Evolutionary conservation across 2,329 filamentous ascomycete species (phyloP), one percentile per base, ranked within the genome.

Genomic region (Xylaria digitata): DNA sequence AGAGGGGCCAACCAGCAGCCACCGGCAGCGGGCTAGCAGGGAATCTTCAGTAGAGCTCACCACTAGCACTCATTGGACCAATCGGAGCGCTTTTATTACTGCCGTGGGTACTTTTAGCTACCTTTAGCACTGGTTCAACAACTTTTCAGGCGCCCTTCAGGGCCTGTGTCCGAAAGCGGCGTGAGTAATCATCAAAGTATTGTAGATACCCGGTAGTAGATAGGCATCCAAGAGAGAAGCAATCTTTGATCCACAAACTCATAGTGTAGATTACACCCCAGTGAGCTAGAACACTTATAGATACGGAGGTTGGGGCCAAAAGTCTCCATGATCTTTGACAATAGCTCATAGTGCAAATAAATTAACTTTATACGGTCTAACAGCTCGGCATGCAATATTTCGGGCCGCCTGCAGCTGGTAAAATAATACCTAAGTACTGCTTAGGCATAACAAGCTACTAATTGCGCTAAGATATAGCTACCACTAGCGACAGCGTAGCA

Each of bases 91-190:
- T 15, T 23, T 4, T 32, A 65, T 62, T 67, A 48, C 30, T 53
- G 40, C 55, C 61, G 2, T 26, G 26, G 26, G 5, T 56, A 50
- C 40, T 15, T n/a, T 21, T 50, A 37, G 34, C 34, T 37, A 37
- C 34, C 2, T 37, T 37, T 37, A 19, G 32, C 53, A 19, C 40
- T 43, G 43, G 45, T 46, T n/a, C 55, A 7, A 9, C 6, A 26
- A 43, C 37, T 13, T 54, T 19, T 40, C 34, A 37, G 34, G 34
- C 11, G 11, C 34, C 34, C 34, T 37, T 37, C 34, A 34, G 15
- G 9, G 56, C 42, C 26, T 30, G 6, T 11, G 55, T 70, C 68
- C 66, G 68, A 70, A 70, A 70, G 60, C 68, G 68, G 68, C 66
- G 57, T 40, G 13, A 43, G 30, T 13, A 21, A 26, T 45, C 37